These are phyloP conservation scores for Dioszegia hungarica DNA, from an alignment of 768 basidiomycete species.

Conservation along the genomic window DNA sequence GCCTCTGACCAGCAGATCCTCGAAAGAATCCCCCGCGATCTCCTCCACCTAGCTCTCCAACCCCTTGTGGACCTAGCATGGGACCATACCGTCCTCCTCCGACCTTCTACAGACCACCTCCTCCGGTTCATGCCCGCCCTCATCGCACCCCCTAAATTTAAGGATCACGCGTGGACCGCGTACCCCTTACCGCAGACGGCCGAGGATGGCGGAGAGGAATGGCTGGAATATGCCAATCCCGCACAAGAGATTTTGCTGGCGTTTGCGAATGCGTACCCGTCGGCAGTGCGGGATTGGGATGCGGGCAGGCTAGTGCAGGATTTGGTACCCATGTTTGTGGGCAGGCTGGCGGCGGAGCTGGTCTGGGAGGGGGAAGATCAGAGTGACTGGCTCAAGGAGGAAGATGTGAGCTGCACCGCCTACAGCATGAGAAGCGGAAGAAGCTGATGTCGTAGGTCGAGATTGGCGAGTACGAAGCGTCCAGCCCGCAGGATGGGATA, in stretches of 20 bases:
- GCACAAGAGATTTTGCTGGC: slow-evolving; percentile 79
- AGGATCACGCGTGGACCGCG: slow-evolving; percentile 6
- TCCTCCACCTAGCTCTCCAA: slow-evolving; percentile 22
- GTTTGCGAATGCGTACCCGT: slow-evolving; percentile 67
- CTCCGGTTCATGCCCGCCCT: slow-evolving; percentile 24
- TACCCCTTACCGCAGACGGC: neutral
- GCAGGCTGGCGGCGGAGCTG: slow-evolving; percentile 32
- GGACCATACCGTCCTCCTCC: slow-evolving; percentile 24
- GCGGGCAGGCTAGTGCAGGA: slow-evolving; percentile 54
- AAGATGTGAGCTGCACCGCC: neutral
- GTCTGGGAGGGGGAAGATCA: slow-evolving; percentile 41
- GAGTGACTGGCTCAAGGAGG: slow-evolving; percentile 61
- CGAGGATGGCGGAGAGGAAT: slow-evolving; percentile 56
- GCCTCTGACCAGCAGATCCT: slow-evolving; percentile 13
- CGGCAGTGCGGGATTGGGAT: slow-evolving; percentile 72
- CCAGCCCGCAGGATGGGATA: slow-evolving; percentile 3
- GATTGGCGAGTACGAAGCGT: slow-evolving; percentile 5
- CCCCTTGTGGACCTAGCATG: slow-evolving; percentile 39
- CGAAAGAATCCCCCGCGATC: slow-evolving; percentile 15
- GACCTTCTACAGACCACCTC: slow-evolving; percentile 11
- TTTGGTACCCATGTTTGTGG: slow-evolving; percentile 41
- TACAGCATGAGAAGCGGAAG: neutral
- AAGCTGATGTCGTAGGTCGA: neutral
- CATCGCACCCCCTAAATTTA: slow-evolving; percentile 18
- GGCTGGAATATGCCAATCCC: slow-evolving; percentile 63